phyloP scores from a whole-genome alignment of 345 rosid species.

The Bruguiera sexangula region DNA sequence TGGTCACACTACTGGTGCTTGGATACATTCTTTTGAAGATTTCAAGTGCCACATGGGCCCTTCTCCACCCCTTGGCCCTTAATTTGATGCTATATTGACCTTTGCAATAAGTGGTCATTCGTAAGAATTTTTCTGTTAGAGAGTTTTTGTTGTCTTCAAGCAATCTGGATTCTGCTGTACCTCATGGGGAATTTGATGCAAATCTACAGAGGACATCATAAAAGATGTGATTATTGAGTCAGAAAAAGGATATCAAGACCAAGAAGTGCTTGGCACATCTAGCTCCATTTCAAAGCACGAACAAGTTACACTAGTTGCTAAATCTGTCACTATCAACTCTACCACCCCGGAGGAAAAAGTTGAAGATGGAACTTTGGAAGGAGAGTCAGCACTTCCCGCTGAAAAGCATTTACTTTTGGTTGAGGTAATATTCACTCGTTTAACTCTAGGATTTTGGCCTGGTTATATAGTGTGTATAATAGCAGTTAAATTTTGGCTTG shows the following conservation, averaged over 20 bases:
- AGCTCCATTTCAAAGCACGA: conserved; percentile 24
- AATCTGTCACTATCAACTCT: conserved; percentile 24
- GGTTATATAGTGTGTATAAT: not conserved
- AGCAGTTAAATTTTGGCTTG: not conserved
- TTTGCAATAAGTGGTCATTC: not conserved
- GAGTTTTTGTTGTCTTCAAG: not conserved
- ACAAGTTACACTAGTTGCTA: conserved; percentile 14
- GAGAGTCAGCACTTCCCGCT: conserved; percentile 16
- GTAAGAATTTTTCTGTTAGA: not conserved
- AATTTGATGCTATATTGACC: not conserved
- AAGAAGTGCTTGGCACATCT: conserved; percentile 36
- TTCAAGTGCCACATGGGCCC: no score
- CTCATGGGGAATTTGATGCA: conserved; percentile 6
- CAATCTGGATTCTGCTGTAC: conserved; percentile 4
- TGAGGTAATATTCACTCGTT: conserved; percentile 41
- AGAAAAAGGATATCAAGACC: conserved; percentile 38
- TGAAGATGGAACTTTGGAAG: conserved; percentile 19
- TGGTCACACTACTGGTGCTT: not conserved
- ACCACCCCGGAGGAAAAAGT: conserved; percentile 15
- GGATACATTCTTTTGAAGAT: not conserved
- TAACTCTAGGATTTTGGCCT: not conserved
- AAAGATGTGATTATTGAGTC: conserved; percentile 29
- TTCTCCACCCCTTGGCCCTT: no score
- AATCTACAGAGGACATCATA: conserved; percentile 20
- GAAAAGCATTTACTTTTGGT: conserved; percentile 57